Evolutionary conservation across 805 yeast species (phyloP).

Genomic region (Yamadazyma takamatsuzukensis): DNA sequence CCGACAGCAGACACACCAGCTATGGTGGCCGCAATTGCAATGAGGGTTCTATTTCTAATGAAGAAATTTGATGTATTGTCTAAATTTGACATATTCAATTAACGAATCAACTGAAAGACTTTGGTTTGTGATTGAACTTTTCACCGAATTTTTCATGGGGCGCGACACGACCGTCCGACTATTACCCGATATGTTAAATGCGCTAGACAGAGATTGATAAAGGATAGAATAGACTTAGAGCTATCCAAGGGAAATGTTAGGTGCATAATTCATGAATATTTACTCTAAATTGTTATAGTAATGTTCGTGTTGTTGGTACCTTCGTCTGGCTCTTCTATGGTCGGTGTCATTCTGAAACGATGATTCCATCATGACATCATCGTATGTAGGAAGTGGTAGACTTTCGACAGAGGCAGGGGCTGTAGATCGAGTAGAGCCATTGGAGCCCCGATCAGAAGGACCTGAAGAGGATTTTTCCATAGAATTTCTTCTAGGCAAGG

Average conservation of each 20-base stretch:
- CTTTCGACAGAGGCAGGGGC: conserved; percentile 4
- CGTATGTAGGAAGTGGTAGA: conserved; percentile 31
- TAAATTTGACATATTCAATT: conserved; percentile 17
- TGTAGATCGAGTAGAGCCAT: conserved; percentile 5
- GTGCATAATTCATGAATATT: too few relatives aligned
- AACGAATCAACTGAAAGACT: too few relatives aligned
- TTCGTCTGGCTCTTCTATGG: conserved; percentile 29
- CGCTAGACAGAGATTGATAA: too few relatives aligned
- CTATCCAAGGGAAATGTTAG: too few relatives aligned
- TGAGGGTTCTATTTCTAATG: conserved; percentile 56
- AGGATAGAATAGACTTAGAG: too few relatives aligned
- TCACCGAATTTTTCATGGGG: too few relatives aligned
- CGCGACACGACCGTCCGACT: too few relatives aligned
- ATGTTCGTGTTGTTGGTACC: conserved; percentile 30
- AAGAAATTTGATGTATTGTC: conserved; percentile 30
- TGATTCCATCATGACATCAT: conserved; percentile 31
- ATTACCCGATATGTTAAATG: too few relatives aligned
- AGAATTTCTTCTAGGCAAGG: neutral
- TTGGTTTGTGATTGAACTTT: too few relatives aligned
- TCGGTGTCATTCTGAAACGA: conserved; percentile 29
- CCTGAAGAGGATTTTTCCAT: neutral
- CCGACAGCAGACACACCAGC: conserved; percentile 64
- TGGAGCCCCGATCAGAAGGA: neutral
- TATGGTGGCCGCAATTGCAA: conserved; percentile 53
- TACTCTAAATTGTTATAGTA: conserved; percentile 21